Percentiles rank a stretch among this genome's conserved stretches.
Evolutionary conservation across 495 filamentous ascomycete genomes (phyloP).

Genomic region (Talaromyces thailandensis): DNA sequence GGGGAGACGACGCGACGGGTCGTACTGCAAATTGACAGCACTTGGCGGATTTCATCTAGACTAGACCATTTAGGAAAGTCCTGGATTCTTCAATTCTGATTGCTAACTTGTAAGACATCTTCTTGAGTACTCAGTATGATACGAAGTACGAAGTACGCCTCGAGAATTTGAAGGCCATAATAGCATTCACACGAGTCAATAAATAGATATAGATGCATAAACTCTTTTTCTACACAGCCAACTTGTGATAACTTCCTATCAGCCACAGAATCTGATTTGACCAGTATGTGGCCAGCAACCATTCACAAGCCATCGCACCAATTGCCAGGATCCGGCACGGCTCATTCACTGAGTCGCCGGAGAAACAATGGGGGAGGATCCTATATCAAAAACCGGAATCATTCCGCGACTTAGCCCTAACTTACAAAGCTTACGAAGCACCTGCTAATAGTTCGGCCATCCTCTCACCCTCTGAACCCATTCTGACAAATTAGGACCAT

Average conservation of each 20-base stretch:
- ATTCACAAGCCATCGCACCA: background rate
- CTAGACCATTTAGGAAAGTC: background rate
- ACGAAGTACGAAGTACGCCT: background rate
- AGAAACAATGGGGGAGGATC: background rate
- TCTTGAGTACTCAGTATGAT: background rate
- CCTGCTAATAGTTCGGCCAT: background rate
- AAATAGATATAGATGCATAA: background rate
- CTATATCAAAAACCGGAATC: background rate
- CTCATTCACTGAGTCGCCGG: constrained; percentile 2
- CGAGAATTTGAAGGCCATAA: background rate
- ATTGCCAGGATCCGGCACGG: background rate
- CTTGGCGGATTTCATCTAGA: background rate
- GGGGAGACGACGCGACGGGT: too few species aligned
- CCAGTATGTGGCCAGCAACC: background rate
- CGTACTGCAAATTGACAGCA: background rate
- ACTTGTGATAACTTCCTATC: background rate
- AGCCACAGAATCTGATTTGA: background rate
- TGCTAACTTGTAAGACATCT: background rate
- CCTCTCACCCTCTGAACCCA: background rate
- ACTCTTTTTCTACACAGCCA: background rate
- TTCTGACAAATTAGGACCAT: background rate
- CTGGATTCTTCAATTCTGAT: background rate
- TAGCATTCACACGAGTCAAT: background rate
- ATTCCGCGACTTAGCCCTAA: background rate
- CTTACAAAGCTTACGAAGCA: background rate